Percentiles rank a stretch among this genome's conserved stretches.
Evolutionary conservation across 306 rosid genomes (phyloP).

Genomic region (Cucumis hystrix): DNA sequence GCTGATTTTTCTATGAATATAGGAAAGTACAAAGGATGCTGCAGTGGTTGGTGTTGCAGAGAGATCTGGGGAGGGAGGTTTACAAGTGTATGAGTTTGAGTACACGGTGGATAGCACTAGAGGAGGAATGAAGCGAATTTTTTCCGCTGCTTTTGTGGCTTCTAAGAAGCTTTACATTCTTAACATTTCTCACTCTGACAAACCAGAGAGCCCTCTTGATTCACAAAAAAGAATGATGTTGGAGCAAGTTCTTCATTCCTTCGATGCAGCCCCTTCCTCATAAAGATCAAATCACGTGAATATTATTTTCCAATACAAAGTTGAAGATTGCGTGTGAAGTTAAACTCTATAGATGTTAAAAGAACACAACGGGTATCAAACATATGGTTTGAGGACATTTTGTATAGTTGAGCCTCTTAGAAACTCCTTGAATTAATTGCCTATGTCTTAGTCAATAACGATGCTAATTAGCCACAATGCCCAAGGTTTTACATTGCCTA

Average conservation of each 20-base stretch:
- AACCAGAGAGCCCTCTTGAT: conserved; percentile 69
- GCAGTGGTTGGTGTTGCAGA: conserved; percentile 49
- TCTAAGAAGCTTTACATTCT: conserved; percentile 81
- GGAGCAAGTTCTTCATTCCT: conserved; percentile 44
- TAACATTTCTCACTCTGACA: conserved; percentile 65
- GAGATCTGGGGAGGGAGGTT: conserved; percentile 53
- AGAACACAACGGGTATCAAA: too few relatives aligned
- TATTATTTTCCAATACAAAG: too few relatives aligned
- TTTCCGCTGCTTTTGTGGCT: conserved; percentile 82
- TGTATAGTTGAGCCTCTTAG: too few relatives aligned
- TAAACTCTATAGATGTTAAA: too few relatives aligned
- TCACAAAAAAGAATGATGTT: conserved; percentile 22
- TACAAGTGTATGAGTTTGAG: conserved; percentile 72
- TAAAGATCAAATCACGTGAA: neutral
- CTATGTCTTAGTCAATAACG: too few relatives aligned
- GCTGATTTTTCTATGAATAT: neutral
- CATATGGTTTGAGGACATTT: too few relatives aligned
- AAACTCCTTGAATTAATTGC: too few relatives aligned
- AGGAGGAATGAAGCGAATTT: conserved; percentile 80
- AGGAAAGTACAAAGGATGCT: conserved; percentile 87
- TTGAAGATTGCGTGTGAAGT: too few relatives aligned
- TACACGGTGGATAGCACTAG: conserved; percentile 63
- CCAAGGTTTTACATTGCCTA: too few relatives aligned
- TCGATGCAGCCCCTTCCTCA: conserved; percentile 23
- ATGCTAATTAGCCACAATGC: too few relatives aligned